Conservation (phyloP, 169 alveolate genomes). For the Babesia bigemina region DNA sequence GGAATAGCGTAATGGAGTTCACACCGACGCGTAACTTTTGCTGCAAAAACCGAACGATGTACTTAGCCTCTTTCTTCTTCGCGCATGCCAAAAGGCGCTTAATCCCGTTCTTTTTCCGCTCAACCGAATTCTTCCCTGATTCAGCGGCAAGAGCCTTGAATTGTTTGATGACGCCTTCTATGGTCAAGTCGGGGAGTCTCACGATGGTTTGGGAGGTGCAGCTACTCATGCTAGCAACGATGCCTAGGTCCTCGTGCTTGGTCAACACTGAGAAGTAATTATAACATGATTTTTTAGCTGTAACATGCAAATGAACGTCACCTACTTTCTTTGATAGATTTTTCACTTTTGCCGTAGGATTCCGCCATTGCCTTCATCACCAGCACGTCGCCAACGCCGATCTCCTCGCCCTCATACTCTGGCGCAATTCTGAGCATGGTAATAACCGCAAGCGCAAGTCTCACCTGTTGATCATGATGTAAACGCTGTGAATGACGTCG, state of each 20-base stretch:
- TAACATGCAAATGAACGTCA: not conserved
- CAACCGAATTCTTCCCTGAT: conserved; percentile 77
- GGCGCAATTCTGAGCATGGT: conserved; percentile 84
- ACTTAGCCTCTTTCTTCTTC: conserved; percentile 91
- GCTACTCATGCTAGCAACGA: conserved; percentile 86
- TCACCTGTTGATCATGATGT: conserved; percentile 80
- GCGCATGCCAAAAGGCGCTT: conserved; percentile 89
- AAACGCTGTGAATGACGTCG: conserved; percentile 82
- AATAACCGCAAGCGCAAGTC: not conserved
- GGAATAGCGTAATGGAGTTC: conserved; percentile 91
- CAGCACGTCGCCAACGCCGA: conserved; percentile 96
- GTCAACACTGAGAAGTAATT: conserved; percentile 28
- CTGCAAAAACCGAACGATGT: conserved; percentile 92
- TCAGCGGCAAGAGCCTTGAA: conserved; percentile 71
- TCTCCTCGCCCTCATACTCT: conserved; percentile 92
- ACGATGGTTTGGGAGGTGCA: conserved; percentile 83
- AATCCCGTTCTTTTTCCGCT: conserved; percentile 77
- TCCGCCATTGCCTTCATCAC: conserved; percentile 92
- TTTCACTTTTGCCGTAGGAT: conserved; percentile 90
- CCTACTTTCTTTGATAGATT: conserved; percentile 86
- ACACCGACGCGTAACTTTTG: conserved; percentile 95
- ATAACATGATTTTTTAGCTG: not conserved
- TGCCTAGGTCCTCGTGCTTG: conserved; percentile 91
- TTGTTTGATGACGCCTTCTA: conserved; percentile 73
- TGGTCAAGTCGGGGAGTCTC: conserved; percentile 85